These are phyloP conservation scores for Taphrina wiesneri DNA, from an alignment of 1,139 yeast species.

Conservation along the genomic window DNA sequence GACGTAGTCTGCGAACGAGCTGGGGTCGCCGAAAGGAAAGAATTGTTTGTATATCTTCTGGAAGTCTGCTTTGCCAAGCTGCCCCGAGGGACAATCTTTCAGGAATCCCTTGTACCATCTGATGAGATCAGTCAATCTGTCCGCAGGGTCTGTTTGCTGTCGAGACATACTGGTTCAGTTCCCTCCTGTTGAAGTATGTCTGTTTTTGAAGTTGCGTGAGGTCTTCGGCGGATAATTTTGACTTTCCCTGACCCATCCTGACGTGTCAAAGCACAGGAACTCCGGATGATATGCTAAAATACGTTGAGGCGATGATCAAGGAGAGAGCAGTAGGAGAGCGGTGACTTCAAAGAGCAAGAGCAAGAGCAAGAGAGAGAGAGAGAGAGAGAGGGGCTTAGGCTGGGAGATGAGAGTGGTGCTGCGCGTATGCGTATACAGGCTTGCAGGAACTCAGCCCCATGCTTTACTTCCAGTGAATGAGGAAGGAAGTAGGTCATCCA, in stretches of 20 bases:
- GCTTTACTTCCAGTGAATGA: no score
- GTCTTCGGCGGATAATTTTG: slow-evolving; percentile 89
- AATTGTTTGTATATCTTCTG: slow-evolving; percentile 91
- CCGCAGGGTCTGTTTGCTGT: no score
- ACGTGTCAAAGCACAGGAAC: not conserved
- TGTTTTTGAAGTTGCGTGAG: slow-evolving; percentile 76
- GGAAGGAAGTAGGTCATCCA: no score
- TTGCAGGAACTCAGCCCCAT: no score
- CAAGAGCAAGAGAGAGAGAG: no score
- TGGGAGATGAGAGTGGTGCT: no score
- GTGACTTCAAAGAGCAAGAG: no score
- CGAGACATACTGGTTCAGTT: slow-evolving; percentile 73
- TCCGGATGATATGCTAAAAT: no score
- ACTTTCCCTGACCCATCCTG: slow-evolving; percentile 89
- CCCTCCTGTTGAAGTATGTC: slow-evolving; percentile 89
- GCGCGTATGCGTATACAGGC: no score
- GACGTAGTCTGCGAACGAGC: slow-evolving; percentile 82
- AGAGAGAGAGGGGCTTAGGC: no score
- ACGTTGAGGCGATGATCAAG: no score
- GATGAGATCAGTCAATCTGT: not conserved
- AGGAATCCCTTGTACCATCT: slow-evolving; percentile 49
- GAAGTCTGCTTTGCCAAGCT: slow-evolving; percentile 81
- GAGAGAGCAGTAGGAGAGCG: no score
- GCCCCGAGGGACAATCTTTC: slow-evolving; percentile 92
- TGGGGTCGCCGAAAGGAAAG: slow-evolving; percentile 97